Conservation (phyloP, 371 early-diverging fungal species). For the Mortierella sp. region DNA sequence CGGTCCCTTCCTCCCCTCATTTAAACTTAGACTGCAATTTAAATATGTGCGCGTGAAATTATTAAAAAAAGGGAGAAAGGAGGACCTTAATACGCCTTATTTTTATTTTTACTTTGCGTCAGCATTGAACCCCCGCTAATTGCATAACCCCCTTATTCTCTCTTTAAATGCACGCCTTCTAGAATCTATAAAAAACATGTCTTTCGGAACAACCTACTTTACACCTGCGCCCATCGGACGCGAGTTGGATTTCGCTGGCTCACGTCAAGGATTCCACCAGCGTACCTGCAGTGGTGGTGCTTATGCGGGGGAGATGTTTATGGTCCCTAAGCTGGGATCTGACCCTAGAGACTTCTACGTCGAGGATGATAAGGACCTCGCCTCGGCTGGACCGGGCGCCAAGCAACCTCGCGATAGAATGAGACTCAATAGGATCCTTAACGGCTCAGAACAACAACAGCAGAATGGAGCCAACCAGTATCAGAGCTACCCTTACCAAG, state of each 20-base stretch:
- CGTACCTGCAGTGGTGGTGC: slow-evolving; percentile 41
- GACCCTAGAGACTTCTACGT: slow-evolving; percentile 48
- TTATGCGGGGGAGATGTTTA: slow-evolving; percentile 48
- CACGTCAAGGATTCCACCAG: slow-evolving; percentile 33
- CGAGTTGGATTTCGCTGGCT: slow-evolving; percentile 33
- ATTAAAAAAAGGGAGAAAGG: not conserved
- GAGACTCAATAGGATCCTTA: slow-evolving; percentile 53
- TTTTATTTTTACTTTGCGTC: not conserved
- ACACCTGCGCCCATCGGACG: slow-evolving; percentile 45
- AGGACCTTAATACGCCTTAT: slow-evolving; percentile 13
- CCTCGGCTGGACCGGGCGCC: slow-evolving; percentile 40
- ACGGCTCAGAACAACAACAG: slow-evolving; percentile 35
- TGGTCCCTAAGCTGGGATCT: slow-evolving; percentile 38
- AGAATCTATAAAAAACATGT: slow-evolving; percentile 22
- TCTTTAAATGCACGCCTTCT: not conserved
- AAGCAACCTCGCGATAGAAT: slow-evolving; percentile 49
- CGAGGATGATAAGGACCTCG: slow-evolving; percentile 34
- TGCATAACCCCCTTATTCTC: not conserved
- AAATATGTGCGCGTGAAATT: not conserved
- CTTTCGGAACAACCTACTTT: slow-evolving; percentile 49
- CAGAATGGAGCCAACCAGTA: no score
- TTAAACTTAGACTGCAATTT: not conserved
- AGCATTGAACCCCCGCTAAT: not conserved
- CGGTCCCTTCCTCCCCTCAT: not conserved
- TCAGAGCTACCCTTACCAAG: slow-evolving; percentile 37